phyloP scores from a whole-genome alignment of 116 monocot species.

The Zostera marina region DNA sequence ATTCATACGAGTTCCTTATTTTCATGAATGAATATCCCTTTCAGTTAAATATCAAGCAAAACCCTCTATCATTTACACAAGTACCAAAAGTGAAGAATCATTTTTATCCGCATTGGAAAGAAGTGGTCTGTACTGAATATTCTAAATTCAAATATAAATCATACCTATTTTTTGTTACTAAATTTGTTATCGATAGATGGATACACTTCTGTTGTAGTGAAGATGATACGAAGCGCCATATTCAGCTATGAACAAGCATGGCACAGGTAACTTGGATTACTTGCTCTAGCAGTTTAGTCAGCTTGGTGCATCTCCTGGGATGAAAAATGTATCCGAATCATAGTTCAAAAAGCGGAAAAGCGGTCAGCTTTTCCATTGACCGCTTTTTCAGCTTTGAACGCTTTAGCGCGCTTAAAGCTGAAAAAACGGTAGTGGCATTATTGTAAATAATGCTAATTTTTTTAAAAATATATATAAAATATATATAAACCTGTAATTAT shows the following conservation, averaged over 20 bases:
- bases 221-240: slow-evolving; percentile 69
- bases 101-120: slow-evolving; percentile 60
- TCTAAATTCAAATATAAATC: not conserved
- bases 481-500: no score
- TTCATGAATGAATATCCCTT: not conserved
- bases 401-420: no score
- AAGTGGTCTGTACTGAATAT: slow-evolving; percentile 25
- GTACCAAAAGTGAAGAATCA: slow-evolving; percentile 87
- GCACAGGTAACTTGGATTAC: slow-evolving; percentile 48
- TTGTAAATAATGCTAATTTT: no score
- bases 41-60: slow-evolving; percentile 95
- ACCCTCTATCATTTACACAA: slow-evolving; percentile 71
- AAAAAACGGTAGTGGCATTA: no score
- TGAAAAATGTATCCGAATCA: not conserved
- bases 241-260: slow-evolving; percentile 99
- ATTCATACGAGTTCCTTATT: not conserved
- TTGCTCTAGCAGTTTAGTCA: no score
- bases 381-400: no score
- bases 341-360: no score
- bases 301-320: not conserved
- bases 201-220: slow-evolving; percentile 37
- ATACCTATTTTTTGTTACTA: not conserved
- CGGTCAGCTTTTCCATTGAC: no score
- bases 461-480: no score
- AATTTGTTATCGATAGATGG: slow-evolving; percentile 20